phyloP scores from a whole-genome alignment of 768 basidiomycete species.

The Mycena kentingensis region DNA sequence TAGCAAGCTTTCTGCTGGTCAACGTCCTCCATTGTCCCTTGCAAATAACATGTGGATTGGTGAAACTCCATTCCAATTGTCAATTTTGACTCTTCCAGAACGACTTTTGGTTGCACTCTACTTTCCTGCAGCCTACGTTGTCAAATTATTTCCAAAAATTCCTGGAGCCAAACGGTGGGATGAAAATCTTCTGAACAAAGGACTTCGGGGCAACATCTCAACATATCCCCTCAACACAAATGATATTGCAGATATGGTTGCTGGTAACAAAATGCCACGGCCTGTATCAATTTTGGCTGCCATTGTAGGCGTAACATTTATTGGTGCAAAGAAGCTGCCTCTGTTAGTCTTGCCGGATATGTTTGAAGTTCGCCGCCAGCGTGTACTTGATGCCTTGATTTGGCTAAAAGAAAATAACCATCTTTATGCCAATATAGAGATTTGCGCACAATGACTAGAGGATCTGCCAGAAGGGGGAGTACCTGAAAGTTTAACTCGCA shows the following conservation, averaged over 20 bases:
- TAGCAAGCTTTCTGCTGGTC: not conserved
- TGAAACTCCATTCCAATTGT: conserved; percentile 16
- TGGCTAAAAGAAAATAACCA: conserved; percentile 37
- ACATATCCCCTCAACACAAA: conserved; percentile 20
- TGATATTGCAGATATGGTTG: conserved; percentile 19
- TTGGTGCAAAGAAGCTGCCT: conserved; percentile 27
- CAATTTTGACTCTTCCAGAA: conserved; percentile 26
- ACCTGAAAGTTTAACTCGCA: not conserved
- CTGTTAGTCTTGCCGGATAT: conserved; percentile 21
- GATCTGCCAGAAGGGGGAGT: conserved; percentile 2
- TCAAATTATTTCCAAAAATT: conserved; percentile 29
- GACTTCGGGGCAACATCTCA: conserved; percentile 26
- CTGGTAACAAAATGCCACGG: conserved; percentile 25
- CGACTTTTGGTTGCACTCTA: conserved; percentile 24
- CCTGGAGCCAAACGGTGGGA: not conserved
- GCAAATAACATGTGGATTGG: conserved; percentile 33
- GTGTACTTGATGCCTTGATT: conserved; percentile 26
- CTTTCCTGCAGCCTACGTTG: conserved; percentile 24
- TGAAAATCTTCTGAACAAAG: not conserved
- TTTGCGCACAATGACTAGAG: conserved; percentile 13
- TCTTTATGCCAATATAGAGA: conserved; percentile 27
- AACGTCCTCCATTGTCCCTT: not conserved
- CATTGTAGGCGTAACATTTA: conserved; percentile 32
- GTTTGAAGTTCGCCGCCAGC: conserved; percentile 26
- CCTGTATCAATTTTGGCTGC: conserved; percentile 15